Percentiles rank a stretch among this genome's conserved stretches.
These are phyloP conservation scores for Sherardia arvensis DNA, from an alignment of 257 asterid genomes.

Conservation along the genomic window DNA sequence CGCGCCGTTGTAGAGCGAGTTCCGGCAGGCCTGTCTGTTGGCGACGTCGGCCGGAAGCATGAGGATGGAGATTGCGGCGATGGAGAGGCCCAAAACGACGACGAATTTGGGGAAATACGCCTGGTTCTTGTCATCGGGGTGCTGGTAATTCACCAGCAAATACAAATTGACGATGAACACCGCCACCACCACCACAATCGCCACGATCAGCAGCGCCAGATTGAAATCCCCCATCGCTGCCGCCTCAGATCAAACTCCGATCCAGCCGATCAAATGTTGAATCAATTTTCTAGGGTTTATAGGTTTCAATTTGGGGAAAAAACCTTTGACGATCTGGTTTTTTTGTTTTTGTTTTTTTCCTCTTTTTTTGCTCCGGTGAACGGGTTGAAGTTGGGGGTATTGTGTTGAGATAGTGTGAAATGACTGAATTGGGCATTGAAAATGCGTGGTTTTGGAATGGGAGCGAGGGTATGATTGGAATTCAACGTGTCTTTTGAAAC, in stretches of 20 bases:
- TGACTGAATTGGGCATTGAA: slow-evolving; percentile 6
- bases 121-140: slow-evolving; percentile 94
- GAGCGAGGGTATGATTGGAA: slow-evolving; percentile 9
- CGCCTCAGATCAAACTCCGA: slow-evolving; percentile 22
- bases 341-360: neutral
- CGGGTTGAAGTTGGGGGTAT: slow-evolving; percentile 8
- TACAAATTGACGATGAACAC: slow-evolving; percentile 79
- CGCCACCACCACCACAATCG: slow-evolving; percentile 70
- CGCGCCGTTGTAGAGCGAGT: slow-evolving; percentile 90
- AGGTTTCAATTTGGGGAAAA: neutral
- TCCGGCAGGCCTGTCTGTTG: slow-evolving; percentile 88
- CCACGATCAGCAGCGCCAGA: slow-evolving; percentile 83
- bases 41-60: slow-evolving; percentile 99
- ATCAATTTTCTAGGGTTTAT: slow-evolving; percentile 11
- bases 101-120: slow-evolving; percentile 97
- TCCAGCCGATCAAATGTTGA: slow-evolving; percentile 4
- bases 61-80: slow-evolving; percentile 89
- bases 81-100: slow-evolving; percentile 85
- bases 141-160: slow-evolving; percentile 88
- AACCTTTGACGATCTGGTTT: slow-evolving; percentile 4
- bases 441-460: neutral
- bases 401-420: neutral
- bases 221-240: slow-evolving; percentile 91
- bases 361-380: slow-evolving; percentile 9
- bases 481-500: neutral